phyloP scores from a whole-genome alignment of 805 yeast genomes.

The Candida sanyiensis region DNA sequence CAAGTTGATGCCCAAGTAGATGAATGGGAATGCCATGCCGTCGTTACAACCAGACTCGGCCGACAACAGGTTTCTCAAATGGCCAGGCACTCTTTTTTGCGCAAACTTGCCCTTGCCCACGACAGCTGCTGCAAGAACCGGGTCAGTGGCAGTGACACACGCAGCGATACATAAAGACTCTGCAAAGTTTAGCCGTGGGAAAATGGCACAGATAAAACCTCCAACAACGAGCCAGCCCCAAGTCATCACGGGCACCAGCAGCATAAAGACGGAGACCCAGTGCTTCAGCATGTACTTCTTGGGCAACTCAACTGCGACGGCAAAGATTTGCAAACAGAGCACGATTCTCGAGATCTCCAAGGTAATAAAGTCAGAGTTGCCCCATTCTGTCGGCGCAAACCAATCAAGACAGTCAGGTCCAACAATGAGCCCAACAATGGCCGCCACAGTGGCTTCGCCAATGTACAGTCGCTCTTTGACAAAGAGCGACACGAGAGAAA shows the following conservation, averaged over 20 bases:
- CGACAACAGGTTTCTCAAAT: constrained; percentile 71
- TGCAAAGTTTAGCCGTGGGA: constrained; percentile 67
- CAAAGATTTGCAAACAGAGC: constrained; percentile 82
- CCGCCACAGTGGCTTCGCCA: constrained; percentile 89
- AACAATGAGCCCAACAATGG: constrained; percentile 76
- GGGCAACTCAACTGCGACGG: constrained; percentile 92
- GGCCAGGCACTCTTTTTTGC: constrained; percentile 82
- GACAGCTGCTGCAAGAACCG: constrained; percentile 90
- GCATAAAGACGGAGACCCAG: constrained; percentile 68
- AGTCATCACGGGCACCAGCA: constrained; percentile 85
- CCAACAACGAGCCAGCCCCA: constrained; percentile 84
- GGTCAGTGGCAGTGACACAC: constrained; percentile 93
- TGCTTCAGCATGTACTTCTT: constrained; percentile 82
- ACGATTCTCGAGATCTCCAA: constrained; percentile 80
- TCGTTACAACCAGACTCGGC: constrained; percentile 91
- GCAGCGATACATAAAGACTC: constrained; percentile 74
- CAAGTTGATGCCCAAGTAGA: constrained; percentile 61
- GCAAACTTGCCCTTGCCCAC: constrained; percentile 94
- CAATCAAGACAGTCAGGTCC: constrained; percentile 85
- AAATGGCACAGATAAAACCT: constrained; percentile 67
- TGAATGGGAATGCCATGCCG: constrained; percentile 94
- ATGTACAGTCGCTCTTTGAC: constrained; percentile 79
- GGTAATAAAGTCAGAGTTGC: constrained; percentile 75
- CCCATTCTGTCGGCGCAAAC: constrained; percentile 84
- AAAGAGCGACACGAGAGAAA: constrained; percentile 74